Base-by-base conservation (phyloP, 1,284 basidiomycete genomes). In the Trichosporon ovoides region DNA sequence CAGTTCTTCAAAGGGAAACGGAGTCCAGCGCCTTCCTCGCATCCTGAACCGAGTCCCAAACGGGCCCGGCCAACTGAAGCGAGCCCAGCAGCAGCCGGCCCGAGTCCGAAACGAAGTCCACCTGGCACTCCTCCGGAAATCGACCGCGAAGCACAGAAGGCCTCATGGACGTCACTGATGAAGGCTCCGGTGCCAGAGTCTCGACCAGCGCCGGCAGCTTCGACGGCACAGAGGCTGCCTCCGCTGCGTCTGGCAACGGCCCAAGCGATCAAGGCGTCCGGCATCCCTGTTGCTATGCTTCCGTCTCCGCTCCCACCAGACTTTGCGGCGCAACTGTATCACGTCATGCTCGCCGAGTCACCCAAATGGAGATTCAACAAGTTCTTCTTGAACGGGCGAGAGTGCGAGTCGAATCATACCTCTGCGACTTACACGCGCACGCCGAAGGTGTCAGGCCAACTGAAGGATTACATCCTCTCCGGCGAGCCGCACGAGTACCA, bases 341-440 rank as follows among this genome's bases (percentile, higher is more conserved):
- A 76, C 14, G 58, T 65, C n/a, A 61, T 79, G 62, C 66, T 77
- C 68, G 63, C 69, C n/a, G 75, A 77, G 50, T 66, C 65, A 6
- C 62, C 71, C 14, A 56, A 46, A 9, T 77, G 75, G 75, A 62
- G 64, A 9, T 52, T 62, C 14, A 70, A 74, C 53, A 59, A 63
- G 43, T 77, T 72, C 61, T 74, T 65, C 53, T 64, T 79, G 1
- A 71, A 71, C 34, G 76, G 75, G 1, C 64, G 66, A 46, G 68
- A 68, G 56, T 73, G 76, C 3, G 66, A 73, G 55, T 85, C 83
- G 0, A 87, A 90, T 0, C 91, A 89, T 68, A 90, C 89, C 1
- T 74, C 87, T 36, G 85, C 89, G 70, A 74, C 79, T n/a, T 85
- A 85, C 24, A 71, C 86, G 73, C 81, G 52, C 67, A 73, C 12